These are phyloP conservation scores for Lodderomyces jiufengensis DNA, from an alignment of 1,139 yeast species.

Conservation along the genomic window DNA sequence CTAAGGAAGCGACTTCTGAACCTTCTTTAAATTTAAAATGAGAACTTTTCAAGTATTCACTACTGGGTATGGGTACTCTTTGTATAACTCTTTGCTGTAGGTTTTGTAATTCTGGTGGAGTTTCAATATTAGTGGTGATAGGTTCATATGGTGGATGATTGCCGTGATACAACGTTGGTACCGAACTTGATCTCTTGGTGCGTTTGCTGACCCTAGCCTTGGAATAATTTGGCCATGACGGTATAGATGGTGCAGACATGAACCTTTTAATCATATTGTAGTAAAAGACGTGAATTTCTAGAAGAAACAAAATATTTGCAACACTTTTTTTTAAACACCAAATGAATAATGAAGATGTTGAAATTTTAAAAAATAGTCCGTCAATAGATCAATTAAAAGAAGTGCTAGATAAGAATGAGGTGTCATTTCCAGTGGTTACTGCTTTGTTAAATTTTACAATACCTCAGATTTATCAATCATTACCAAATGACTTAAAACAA, in stretches of 20 bases:
- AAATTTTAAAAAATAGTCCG: slow-evolving; percentile 22
- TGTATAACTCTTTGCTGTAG: slow-evolving; percentile 1
- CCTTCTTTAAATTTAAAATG: slow-evolving; percentile 19
- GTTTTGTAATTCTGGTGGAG: neutral
- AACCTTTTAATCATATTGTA: no score
- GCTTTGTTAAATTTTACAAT: slow-evolving; percentile 30
- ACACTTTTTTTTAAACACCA: neutral
- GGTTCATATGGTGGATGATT: no score
- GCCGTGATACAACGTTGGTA: no score
- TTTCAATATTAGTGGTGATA: no score
- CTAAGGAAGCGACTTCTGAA: slow-evolving; percentile 14
- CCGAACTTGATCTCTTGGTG: neutral
- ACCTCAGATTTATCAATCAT: slow-evolving; percentile 20
- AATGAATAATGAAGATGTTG: slow-evolving; percentile 11
- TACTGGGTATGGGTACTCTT: slow-evolving; percentile 3
- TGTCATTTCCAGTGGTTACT: slow-evolving; percentile 17
- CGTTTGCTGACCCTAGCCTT: neutral
- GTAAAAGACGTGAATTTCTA: no score
- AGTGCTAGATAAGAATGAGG: slow-evolving; percentile 10
- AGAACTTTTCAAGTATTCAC: slow-evolving; percentile 18
- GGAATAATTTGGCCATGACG: neutral
- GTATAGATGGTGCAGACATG: neutral
- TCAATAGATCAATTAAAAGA: slow-evolving; percentile 14
- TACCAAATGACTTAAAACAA: slow-evolving; percentile 14
- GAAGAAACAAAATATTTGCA: no score